Percentiles rank a stretch among this genome's conserved stretches.
Conservation (phyloP, 306 rosid genomes). For the Potentilla sterilis region DNA sequence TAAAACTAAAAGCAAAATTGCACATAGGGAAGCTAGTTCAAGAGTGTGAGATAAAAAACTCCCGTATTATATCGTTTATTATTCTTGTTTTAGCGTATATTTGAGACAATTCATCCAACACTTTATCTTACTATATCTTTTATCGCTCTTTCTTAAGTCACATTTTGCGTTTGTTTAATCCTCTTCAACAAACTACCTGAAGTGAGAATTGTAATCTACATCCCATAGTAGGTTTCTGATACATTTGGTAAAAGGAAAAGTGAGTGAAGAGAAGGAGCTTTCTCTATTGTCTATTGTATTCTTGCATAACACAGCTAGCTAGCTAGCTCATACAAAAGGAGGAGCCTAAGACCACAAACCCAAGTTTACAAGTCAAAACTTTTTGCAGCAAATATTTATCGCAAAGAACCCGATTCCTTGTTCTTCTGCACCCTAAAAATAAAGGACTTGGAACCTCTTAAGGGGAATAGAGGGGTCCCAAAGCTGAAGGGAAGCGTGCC, state of each 20-base stretch:
- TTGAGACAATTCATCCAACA: not conserved
- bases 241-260: not conserved
- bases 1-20: not conserved
- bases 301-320: not conserved
- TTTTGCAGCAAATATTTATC: conserved; percentile 46
- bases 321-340: conserved; percentile 12
- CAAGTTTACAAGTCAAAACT: conserved; percentile 63
- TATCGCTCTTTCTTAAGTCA: not conserved
- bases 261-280: conserved; percentile 3
- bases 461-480: conserved; percentile 38
- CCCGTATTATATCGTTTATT: not conserved
- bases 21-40: not conserved
- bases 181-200: not conserved
- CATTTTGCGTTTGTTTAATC: not conserved
- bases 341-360: conserved; percentile 30
- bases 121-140: not conserved
- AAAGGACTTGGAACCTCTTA: conserved; percentile 38
- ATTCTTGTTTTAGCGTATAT: not conserved
- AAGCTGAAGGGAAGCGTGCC: conserved; percentile 56
- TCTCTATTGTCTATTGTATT: not conserved
- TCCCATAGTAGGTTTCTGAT: not conserved
- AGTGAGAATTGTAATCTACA: not conserved
- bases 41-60: not conserved
- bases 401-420: conserved; percentile 1
- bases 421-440: conserved; percentile 20